These are phyloP conservation scores for Lithospermum erythrorhizon DNA, from an alignment of 257 asterid genomes.

Conservation along the genomic window DNA sequence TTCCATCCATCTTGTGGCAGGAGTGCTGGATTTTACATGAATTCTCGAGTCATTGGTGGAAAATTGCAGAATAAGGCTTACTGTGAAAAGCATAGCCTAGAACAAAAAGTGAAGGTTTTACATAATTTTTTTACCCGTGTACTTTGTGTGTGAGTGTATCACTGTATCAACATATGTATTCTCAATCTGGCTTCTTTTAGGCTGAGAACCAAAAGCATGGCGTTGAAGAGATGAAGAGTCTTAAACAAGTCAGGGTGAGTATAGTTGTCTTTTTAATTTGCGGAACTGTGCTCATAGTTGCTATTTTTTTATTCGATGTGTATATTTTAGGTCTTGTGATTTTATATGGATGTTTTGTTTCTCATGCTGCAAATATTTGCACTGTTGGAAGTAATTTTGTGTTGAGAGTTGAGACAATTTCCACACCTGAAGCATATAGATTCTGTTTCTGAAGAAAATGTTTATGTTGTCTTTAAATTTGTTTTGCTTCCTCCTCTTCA, in stretches of 20 bases:
- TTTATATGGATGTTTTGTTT: not conserved
- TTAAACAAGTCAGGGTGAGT: slow-evolving; percentile 91
- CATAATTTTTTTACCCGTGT: slow-evolving; percentile 7
- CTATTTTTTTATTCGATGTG: not conserved
- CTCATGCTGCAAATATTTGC: not conserved
- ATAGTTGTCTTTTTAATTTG: slow-evolving; percentile 1
- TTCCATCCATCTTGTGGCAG: slow-evolving; percentile 97
- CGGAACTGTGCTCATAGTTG: not conserved
- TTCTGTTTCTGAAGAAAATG: not conserved
- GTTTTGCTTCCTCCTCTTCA: not conserved
- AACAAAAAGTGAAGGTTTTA: slow-evolving; percentile 84
- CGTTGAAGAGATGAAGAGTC: slow-evolving; percentile 74
- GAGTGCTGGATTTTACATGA: slow-evolving; percentile 89
- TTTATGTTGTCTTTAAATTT: too few species aligned
- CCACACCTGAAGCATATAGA: not conserved
- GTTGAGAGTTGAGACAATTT: not conserved
- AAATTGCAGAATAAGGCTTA: slow-evolving; percentile 92
- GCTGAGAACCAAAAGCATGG: slow-evolving; percentile 72
- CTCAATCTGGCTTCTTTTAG: slow-evolving; percentile 27
- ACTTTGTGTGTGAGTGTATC: not conserved
- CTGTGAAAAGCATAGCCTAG: slow-evolving; percentile 83
- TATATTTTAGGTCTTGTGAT: not conserved
- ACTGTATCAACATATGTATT: not conserved
- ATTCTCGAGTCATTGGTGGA: slow-evolving; percentile 58
- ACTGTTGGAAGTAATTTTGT: not conserved